Percentiles rank a stretch among this genome's conserved stretches.
Conservation (phyloP, 257 asterid species). For the Solanum peruvianum region DNA sequence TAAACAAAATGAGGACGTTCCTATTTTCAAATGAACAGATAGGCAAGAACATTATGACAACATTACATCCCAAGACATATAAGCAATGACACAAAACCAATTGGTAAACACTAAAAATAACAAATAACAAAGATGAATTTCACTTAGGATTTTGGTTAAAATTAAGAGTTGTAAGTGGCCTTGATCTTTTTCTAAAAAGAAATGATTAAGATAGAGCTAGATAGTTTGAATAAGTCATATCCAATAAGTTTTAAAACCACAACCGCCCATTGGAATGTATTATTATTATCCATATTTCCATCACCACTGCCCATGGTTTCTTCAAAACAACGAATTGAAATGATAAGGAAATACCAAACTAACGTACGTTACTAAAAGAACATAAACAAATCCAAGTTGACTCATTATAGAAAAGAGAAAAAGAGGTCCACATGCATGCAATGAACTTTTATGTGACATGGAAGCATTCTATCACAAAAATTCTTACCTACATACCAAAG, state of each 20-base stretch:
- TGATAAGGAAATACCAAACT: neutral
- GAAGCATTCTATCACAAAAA: slow-evolving; percentile 4
- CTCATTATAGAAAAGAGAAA: neutral
- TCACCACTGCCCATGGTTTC: slow-evolving; percentile 17
- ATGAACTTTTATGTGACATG: neutral
- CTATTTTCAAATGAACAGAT: neutral
- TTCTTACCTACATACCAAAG: neutral
- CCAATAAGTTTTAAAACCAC: neutral
- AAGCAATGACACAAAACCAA: neutral
- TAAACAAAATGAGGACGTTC: neutral
- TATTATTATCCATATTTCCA: neutral
- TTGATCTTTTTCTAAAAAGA: neutral
- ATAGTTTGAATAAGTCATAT: neutral
- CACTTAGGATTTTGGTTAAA: neutral
- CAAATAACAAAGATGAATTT: neutral
- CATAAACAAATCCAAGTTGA: slow-evolving; percentile 5
- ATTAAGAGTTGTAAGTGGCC: neutral
- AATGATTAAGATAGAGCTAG: neutral
- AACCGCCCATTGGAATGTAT: slow-evolving; percentile 14
- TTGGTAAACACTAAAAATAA: neutral
- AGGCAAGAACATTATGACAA: neutral
- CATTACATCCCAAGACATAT: neutral
- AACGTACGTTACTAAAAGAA: neutral
- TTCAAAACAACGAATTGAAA: neutral
- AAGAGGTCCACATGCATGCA: slow-evolving; percentile 10